A percentile compares a stretch with the other conserved stretches of the same genome.
Evolutionary conservation across 345 rosid species (phyloP).

Genomic region (Salix udensis): DNA sequence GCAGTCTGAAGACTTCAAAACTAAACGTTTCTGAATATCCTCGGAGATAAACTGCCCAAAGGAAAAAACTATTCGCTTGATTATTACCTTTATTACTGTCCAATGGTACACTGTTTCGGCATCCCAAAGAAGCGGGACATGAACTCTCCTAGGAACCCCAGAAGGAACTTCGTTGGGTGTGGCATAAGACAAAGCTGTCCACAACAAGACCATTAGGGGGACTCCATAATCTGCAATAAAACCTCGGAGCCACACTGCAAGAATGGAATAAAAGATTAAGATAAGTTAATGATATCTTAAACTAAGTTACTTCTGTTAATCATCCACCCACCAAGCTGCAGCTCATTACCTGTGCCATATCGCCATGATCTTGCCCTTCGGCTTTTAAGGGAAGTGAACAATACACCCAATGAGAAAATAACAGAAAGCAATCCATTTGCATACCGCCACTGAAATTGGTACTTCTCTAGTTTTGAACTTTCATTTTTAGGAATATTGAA

Average conservation of each 20-base stretch:
- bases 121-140: constrained; percentile 83
- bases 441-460: constrained; percentile 54
- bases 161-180: constrained; percentile 41
- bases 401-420: constrained; percentile 60
- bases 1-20: not conserved
- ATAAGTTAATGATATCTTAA: not conserved
- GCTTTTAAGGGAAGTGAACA: constrained; percentile 53
- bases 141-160: constrained; percentile 69
- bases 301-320: not conserved
- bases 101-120: constrained; percentile 62
- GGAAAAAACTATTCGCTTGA: not conserved
- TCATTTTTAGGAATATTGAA: constrained; percentile 43
- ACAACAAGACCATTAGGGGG: constrained; percentile 67
- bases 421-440: constrained; percentile 68
- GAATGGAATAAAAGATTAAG: not conserved
- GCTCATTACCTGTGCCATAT: constrained; percentile 46
- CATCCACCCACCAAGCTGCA: not conserved
- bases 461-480: constrained; percentile 35
- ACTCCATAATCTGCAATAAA: constrained; percentile 78
- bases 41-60: not conserved
- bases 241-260: constrained; percentile 60
- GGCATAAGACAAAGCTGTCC: constrained; percentile 57
- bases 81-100: constrained; percentile 66
- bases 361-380: constrained; percentile 67
- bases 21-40: not conserved